Evolutionary conservation across 352 stramenopile species (phyloP).

Genomic region (Globisporangium spinosum): DNA sequence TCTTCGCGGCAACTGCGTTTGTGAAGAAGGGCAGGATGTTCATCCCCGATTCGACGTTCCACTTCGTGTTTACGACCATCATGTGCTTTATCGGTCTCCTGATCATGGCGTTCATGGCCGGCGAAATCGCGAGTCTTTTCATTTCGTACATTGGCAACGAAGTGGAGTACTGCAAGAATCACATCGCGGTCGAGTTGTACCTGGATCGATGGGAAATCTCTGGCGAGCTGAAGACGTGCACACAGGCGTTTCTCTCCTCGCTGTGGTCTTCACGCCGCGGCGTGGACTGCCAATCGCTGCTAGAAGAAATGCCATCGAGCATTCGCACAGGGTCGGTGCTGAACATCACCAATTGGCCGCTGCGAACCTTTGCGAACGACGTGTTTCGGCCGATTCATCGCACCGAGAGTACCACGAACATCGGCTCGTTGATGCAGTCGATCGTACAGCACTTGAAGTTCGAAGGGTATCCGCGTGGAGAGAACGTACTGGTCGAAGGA

Average conservation of each 20-base stretch:
- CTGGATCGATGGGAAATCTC: conserved; percentile 47
- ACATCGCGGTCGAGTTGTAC: conserved; percentile 63
- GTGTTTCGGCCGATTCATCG: conserved; percentile 41
- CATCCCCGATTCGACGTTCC: conserved; percentile 34
- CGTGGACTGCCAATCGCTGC: conserved; percentile 53
- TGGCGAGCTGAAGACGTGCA: conserved; percentile 35
- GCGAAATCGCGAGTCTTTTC: conserved; percentile 66
- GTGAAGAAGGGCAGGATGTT: conserved; percentile 66
- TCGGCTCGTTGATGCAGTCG: conserved; percentile 31
- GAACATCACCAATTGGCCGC: conserved; percentile 36
- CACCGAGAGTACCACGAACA: conserved; percentile 19
- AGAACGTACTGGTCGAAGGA: conserved; percentile 60
- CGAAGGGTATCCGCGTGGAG: conserved; percentile 55
- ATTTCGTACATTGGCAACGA: conserved; percentile 73
- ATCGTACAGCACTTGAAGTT: conserved; percentile 49
- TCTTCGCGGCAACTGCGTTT: conserved; percentile 57
- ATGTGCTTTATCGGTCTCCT: conserved; percentile 51
- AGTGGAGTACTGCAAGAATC: conserved; percentile 67
- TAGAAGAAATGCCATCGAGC: conserved; percentile 44
- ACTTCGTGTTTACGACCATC: conserved; percentile 49
- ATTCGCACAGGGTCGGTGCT: conserved; percentile 54
- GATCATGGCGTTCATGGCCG: conserved; percentile 67
- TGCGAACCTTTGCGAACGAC: conserved; percentile 34
- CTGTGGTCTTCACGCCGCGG: conserved; percentile 61
- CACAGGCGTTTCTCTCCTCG: conserved; percentile 52